Conservation (phyloP, 805 yeast species). For the Starmera quercuum region DNA sequence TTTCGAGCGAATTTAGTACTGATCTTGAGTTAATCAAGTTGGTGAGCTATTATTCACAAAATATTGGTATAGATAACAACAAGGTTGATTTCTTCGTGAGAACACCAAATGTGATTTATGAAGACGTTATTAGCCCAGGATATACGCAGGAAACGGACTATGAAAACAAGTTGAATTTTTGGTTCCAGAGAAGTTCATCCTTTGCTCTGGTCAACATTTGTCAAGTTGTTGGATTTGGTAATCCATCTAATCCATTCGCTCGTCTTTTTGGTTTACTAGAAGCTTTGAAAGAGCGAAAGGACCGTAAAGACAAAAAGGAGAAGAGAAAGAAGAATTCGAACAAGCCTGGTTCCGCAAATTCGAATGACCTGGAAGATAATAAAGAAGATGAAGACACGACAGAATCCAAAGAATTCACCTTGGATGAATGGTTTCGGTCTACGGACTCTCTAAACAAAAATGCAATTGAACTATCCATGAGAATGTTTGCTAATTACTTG, state of each 20-base stretch:
- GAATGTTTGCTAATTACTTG: constrained; percentile 58
- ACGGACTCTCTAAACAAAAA: constrained; percentile 52
- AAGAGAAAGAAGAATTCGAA: constrained; percentile 20
- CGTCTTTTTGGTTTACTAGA: constrained; percentile 65
- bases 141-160: constrained; percentile 11
- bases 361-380: constrained; percentile 3
- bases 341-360: constrained; percentile 7
- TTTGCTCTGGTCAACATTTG: constrained; percentile 72
- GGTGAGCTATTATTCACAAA: constrained; percentile 56
- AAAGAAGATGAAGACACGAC: constrained; percentile 8
- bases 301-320: constrained; percentile 59
- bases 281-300: constrained; percentile 63
- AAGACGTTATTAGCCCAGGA: constrained; percentile 10
- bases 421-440: constrained; percentile 46
- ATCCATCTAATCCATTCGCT: constrained; percentile 69
- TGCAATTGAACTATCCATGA: constrained; percentile 59
- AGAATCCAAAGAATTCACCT: constrained; percentile 1
- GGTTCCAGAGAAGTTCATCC: constrained; percentile 69
- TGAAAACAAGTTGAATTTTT: constrained; percentile 41
- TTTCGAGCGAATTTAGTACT: constrained; percentile 14
- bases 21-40: constrained; percentile 43
- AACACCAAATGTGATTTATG: constrained; percentile 29
- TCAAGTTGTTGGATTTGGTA: constrained; percentile 74
- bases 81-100: constrained; percentile 55
- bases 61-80: constrained; percentile 60